Conservation (phyloP, 2,329 filamentous ascomycete genomes). For the Didymella keratinophila region DNA sequence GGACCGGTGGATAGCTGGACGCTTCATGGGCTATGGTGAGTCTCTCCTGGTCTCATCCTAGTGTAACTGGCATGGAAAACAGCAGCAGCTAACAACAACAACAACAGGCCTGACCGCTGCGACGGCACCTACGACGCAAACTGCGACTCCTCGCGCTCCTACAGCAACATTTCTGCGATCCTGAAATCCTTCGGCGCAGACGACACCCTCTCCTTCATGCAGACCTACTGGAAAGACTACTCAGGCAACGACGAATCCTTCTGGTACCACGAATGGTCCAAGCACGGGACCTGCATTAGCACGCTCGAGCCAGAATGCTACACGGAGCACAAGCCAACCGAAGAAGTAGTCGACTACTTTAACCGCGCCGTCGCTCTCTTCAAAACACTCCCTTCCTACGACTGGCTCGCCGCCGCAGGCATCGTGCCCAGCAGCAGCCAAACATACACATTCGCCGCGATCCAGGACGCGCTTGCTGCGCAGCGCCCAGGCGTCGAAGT, state of each 20-base stretch:
- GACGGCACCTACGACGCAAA: slow-evolving; percentile 73
- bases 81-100: slow-evolving; percentile 6
- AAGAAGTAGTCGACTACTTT: slow-evolving; percentile 76
- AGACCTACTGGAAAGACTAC: slow-evolving; percentile 75
- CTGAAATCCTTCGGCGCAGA: slow-evolving; percentile 62
- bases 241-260: slow-evolving; percentile 68
- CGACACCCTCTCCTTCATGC: slow-evolving; percentile 71
- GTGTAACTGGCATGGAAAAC: background rate
- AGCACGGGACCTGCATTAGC: slow-evolving; percentile 77
- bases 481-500: slow-evolving; percentile 64
- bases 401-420: slow-evolving; percentile 68
- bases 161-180: slow-evolving; percentile 71
- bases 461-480: slow-evolving; percentile 65
- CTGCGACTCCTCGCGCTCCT: slow-evolving; percentile 69
- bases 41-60: background rate
- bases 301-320: slow-evolving; percentile 73
- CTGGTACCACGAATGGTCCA: slow-evolving; percentile 76
- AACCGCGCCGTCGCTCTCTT: slow-evolving; percentile 71
- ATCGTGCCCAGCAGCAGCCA: slow-evolving; percentile 62
- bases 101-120: slow-evolving; percentile 62
- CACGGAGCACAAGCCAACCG: slow-evolving; percentile 61
- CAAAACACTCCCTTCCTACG: slow-evolving; percentile 70
- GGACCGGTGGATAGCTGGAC: slow-evolving; percentile 77
- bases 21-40: slow-evolving; percentile 72
- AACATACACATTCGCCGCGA: slow-evolving; percentile 66